phyloP scores from a whole-genome alignment of 192 early-diverging fungal species.

The Allomyces arbusculus region DNA sequence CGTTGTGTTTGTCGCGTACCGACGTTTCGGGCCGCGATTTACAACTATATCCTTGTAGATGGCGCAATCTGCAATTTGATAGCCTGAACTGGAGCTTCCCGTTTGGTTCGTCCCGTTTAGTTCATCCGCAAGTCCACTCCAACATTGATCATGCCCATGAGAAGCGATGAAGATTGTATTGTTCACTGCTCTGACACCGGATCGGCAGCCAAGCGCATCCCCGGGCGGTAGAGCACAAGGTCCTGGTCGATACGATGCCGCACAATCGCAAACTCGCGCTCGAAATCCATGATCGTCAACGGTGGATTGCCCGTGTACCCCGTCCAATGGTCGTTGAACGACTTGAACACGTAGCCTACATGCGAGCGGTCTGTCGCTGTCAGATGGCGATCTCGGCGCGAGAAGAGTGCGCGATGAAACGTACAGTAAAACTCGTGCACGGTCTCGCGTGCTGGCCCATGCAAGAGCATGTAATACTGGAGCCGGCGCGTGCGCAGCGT shows the following conservation, averaged over 20 bases:
- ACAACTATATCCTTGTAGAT: too few species aligned
- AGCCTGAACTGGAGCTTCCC: too few species aligned
- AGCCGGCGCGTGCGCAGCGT: slow-evolving; percentile 36
- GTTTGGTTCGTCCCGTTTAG: too few species aligned
- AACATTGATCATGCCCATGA: too few species aligned
- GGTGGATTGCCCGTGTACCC: slow-evolving; percentile 17
- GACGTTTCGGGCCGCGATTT: too few species aligned
- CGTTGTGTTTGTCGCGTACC: too few species aligned
- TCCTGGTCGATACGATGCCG: slow-evolving; percentile 26
- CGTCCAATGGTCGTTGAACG: slow-evolving; percentile 44
- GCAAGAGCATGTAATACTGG: slow-evolving; percentile 38
- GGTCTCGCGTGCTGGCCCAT: slow-evolving; percentile 25
- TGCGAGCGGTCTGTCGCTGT: not conserved
- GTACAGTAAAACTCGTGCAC: slow-evolving; percentile 62
- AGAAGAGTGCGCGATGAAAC: slow-evolving; percentile 4
- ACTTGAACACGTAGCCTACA: slow-evolving; percentile 41
- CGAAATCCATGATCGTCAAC: slow-evolving; percentile 52
- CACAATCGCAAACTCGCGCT: slow-evolving; percentile 36
- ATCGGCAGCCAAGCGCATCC: too few species aligned
- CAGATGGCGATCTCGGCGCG: slow-evolving; percentile 1
- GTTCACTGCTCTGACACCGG: too few species aligned
- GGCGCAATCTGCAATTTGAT: too few species aligned
- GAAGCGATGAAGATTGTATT: too few species aligned
- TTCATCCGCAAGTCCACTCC: too few species aligned
- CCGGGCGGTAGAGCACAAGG: slow-evolving; percentile 8